phyloP scores from a whole-genome alignment of 495 filamentous ascomycete genomes.

The Penicillium herquei region DNA sequence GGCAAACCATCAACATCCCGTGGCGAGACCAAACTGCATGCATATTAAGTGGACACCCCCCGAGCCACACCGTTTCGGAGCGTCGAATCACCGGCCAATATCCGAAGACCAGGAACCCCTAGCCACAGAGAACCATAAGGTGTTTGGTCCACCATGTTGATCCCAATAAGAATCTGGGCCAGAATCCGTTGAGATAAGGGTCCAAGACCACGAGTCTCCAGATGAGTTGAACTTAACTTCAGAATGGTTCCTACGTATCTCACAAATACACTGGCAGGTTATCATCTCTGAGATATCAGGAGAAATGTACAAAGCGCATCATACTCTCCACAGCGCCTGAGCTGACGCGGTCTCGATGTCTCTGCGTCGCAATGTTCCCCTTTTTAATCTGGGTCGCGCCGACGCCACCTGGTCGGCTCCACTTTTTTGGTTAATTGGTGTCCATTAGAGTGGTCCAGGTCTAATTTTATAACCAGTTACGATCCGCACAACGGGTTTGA shows the following conservation, averaged over 20 bases:
- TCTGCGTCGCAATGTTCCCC: conserved; percentile 8
- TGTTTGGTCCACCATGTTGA: background rate
- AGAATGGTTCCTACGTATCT: too few relatives aligned
- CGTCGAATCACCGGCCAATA: conserved; percentile 1
- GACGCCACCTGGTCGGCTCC: conserved; percentile 13
- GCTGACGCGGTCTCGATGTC: conserved; percentile 4
- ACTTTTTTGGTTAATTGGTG: conserved; percentile 7
- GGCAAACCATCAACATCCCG: background rate
- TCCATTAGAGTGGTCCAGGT: background rate
- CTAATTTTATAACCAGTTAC: conserved; percentile 1
- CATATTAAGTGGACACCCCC: background rate
- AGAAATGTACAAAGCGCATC: too few relatives aligned
- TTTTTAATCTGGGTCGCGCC: conserved; percentile 11
- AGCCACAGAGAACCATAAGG: background rate
- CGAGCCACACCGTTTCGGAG: conserved; percentile 2
- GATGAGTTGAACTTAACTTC: too few relatives aligned
- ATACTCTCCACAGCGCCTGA: background rate
- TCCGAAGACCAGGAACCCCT: background rate
- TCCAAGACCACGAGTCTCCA: background rate
- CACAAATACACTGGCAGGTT: too few relatives aligned
- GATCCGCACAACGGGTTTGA: too few relatives aligned
- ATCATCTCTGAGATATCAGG: too few relatives aligned
- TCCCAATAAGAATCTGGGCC: conserved; percentile 6
- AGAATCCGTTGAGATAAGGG: background rate
- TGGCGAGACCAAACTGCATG: too few relatives aligned